Conservation (phyloP, 352 stramenopile genomes). For the Phytophthora agathidicida region DNA sequence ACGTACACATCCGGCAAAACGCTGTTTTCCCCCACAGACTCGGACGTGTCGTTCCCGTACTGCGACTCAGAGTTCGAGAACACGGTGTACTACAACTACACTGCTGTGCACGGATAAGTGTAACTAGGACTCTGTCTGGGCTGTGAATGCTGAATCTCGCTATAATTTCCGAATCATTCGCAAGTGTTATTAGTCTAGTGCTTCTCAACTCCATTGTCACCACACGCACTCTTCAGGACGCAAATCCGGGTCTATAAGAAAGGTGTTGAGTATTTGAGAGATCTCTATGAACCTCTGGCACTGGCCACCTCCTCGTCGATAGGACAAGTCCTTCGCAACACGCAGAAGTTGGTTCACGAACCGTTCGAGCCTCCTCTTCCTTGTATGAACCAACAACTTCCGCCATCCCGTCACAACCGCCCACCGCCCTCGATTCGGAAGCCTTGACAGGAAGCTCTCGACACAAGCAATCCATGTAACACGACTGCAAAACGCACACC, state of each 20-base stretch:
- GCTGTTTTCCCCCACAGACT: slow-evolving; percentile 40
- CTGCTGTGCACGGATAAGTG: slow-evolving; percentile 28
- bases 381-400: slow-evolving; percentile 25
- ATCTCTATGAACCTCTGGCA: slow-evolving; percentile 60
- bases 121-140: neutral
- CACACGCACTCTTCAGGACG: slow-evolving; percentile 21
- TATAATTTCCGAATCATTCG: too few relatives aligned
- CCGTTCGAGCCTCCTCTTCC: slow-evolving; percentile 36
- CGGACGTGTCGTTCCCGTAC: slow-evolving; percentile 50
- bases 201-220: slow-evolving; percentile 6
- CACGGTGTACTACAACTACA: slow-evolving; percentile 52
- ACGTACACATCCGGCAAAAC: slow-evolving; percentile 48
- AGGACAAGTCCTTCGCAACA: slow-evolving; percentile 53
- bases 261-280: slow-evolving; percentile 61
- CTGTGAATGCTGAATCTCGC: too few relatives aligned
- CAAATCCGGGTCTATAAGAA: slow-evolving; percentile 54
- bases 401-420: slow-evolving; percentile 25
- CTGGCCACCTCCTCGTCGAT: slow-evolving; percentile 36
- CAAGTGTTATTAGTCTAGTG: too few relatives aligned
- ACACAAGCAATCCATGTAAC: slow-evolving; percentile 48
- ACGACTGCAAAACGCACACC: slow-evolving; percentile 57
- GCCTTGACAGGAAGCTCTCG: slow-evolving; percentile 50
- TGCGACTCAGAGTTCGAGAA: slow-evolving; percentile 48
- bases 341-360: slow-evolving; percentile 56
- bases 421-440: slow-evolving; percentile 26